Base-by-base conservation (phyloP, 768 basidiomycete species). In the Daedaleopsis sinensis region DNA sequence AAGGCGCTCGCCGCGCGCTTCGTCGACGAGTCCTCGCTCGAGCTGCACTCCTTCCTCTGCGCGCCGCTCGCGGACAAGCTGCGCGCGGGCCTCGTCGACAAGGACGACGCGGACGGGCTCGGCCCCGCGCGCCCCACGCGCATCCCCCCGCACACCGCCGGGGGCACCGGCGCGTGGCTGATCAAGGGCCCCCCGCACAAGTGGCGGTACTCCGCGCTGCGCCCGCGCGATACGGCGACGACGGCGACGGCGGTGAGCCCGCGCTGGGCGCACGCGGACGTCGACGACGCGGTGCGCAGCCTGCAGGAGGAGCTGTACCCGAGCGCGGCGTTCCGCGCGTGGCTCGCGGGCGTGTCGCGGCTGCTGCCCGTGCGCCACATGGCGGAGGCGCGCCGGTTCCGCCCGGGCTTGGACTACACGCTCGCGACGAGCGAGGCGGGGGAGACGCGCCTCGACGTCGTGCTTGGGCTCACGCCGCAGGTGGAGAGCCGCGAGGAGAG, bases 381-480 rank as follows among this genome's bases (percentile, higher is more conserved):
- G 13, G 84, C 85, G n/a, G 89, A 94, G 76, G 93, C 93, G 51
- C 79, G 96, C 67, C 79, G 96, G 57, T 96, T 98, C 75, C 79
- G 96, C 60, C 93, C 94, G 0, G 96, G 95, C 1, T 77, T 98
- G 67, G 96, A 97, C 73, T 98, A 98, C 72, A 96, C 95, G 46
- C 84, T 98, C 2, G 96, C 96, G 53, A 91, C 91, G 67, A 90
- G 89, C 68, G 89, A 94, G 67, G 87, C 89, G 66, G 86, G 78
- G 53, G 93, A 94, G 71, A 86, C 89, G 55, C 78, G 92, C 63
- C 74, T 98, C 67, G 96, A 98, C 72, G 87, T 91, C 23, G 88
- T 92, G 58, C 82, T 98, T 15, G 93, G 91, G 3, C 74, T 96
- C 64, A 98, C 94, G 15, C 94, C 94, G 32, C 79, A 84, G 65